A percentile compares a stretch with the other conserved stretches of the same genome.
Evolutionary conservation across 2,329 filamentous ascomycete species (phyloP).

Genomic region (Pestalotiopsis sp.): DNA sequence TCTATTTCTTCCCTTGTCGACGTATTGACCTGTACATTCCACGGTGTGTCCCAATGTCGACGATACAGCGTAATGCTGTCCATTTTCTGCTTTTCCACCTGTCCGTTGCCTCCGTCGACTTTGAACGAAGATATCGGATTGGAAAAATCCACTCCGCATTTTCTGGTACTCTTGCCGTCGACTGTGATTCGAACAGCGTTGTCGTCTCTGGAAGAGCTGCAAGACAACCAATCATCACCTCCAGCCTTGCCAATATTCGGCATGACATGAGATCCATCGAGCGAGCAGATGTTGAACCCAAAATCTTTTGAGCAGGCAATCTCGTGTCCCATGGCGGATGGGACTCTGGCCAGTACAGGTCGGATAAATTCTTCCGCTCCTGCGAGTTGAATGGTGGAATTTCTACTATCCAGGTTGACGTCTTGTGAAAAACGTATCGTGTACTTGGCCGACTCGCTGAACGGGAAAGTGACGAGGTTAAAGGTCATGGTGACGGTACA

Average conservation of each 20-base stretch:
- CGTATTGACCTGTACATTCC: conserved; percentile 70
- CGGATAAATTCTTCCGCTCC: conserved; percentile 70
- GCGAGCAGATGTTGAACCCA: conserved; percentile 69
- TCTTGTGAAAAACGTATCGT: conserved; percentile 88
- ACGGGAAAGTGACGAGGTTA: conserved; percentile 86
- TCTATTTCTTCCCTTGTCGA: conserved; percentile 44
- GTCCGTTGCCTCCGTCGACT: conserved; percentile 61
- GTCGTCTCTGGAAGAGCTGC: conserved; percentile 31
- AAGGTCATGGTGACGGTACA: conserved; percentile 80
- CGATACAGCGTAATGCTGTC: conserved; percentile 79
- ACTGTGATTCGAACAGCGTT: conserved; percentile 66
- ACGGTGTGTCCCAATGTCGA: conserved; percentile 75
- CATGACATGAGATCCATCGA: conserved; percentile 60
- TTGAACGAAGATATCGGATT: conserved; percentile 65
- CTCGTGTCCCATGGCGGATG: conserved; percentile 67
- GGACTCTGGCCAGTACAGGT: conserved; percentile 69
- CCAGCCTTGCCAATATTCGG: conserved; percentile 62
- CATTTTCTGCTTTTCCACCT: conserved; percentile 64
- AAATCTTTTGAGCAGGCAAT: conserved; percentile 53
- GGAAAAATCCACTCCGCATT: conserved; percentile 75
- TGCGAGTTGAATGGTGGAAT: conserved; percentile 71
- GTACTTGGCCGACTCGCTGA: conserved; percentile 76
- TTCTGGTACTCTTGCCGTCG: conserved; percentile 73
- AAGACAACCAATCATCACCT: conserved; percentile 15
- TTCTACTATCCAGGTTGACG: conserved; percentile 39